These are phyloP conservation scores for Saccharomyces hybrid DNA, from an alignment of 1,139 yeast species.

Conservation along the genomic window DNA sequence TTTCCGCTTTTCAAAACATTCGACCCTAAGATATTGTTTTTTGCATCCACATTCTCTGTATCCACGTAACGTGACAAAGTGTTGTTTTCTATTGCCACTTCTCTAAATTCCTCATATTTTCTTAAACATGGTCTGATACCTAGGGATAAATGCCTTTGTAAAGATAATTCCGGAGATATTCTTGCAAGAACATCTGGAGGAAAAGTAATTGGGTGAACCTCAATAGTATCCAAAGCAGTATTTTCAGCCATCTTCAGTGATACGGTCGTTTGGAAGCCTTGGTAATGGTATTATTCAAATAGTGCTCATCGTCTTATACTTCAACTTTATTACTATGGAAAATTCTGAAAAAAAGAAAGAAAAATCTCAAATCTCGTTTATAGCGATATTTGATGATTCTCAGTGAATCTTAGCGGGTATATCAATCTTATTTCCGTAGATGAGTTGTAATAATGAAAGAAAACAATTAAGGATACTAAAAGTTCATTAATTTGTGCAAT, in stretches of 20 bases:
- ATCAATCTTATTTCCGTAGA: background rate
- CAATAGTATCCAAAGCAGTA: constrained; percentile 15
- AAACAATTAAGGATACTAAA: background rate
- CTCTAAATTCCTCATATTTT: constrained; percentile 62
- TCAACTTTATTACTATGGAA: background rate
- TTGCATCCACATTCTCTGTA: constrained; percentile 14
- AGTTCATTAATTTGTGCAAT: background rate
- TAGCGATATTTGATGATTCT: background rate
- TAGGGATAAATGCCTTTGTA: constrained; percentile 65
- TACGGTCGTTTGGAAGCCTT: background rate
- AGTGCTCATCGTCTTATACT: background rate
- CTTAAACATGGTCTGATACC: constrained; percentile 73
- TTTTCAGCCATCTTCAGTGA: background rate
- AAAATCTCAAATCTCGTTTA: background rate
- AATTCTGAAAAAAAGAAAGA: background rate
- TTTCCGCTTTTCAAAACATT: constrained; percentile 65
- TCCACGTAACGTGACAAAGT: constrained; percentile 36
- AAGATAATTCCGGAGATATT: constrained; percentile 75
- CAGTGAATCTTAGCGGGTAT: background rate
- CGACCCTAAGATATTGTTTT: constrained; percentile 52
- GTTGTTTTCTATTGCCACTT: constrained; percentile 41
- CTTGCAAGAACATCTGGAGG: constrained; percentile 79
- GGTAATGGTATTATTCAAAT: background rate
- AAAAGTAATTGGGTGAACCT: constrained; percentile 36
- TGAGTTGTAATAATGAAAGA: background rate